Evolutionary conservation across 331 rosid genomes (phyloP).

Genomic region (Rhamnella rubrinervis): DNA sequence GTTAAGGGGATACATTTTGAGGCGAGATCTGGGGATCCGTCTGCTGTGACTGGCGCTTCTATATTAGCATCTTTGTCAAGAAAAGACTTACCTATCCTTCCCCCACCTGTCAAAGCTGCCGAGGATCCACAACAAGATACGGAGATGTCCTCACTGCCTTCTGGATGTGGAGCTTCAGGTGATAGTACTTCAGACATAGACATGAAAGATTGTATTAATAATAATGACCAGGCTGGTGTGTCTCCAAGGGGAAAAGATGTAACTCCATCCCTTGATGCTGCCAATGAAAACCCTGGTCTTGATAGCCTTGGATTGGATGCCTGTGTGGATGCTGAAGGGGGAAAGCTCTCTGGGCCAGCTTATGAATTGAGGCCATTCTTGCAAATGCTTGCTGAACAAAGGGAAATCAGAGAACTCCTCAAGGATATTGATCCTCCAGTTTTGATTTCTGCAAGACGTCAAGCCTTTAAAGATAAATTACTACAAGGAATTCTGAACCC

Average conservation of each 20-base stretch:
- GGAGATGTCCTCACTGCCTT: slow-evolving; percentile 48
- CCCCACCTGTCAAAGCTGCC: slow-evolving; percentile 59
- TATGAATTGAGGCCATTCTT: slow-evolving; percentile 56
- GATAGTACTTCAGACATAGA: slow-evolving; percentile 50
- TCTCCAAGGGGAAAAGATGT: slow-evolving; percentile 51
- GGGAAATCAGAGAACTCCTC: slow-evolving; percentile 58
- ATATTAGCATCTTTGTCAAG: slow-evolving; percentile 86
- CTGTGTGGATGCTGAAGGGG: slow-evolving; percentile 42
- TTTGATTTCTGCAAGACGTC: slow-evolving; percentile 56
- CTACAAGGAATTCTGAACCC: slow-evolving; percentile 66
- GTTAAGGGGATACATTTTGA: slow-evolving; percentile 76
- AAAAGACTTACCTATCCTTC: slow-evolving; percentile 57
- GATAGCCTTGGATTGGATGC: slow-evolving; percentile 53
- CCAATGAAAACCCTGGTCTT: slow-evolving; percentile 54
- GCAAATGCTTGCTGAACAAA: slow-evolving; percentile 61
- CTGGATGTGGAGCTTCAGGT: slow-evolving; percentile 44
- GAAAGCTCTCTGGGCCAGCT: slow-evolving; percentile 48
- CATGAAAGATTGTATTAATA: slow-evolving; percentile 51
- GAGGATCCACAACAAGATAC: slow-evolving; percentile 55
- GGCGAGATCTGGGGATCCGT: slow-evolving; percentile 81
- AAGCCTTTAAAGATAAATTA: slow-evolving; percentile 70
- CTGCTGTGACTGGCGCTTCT: slow-evolving; percentile 88
- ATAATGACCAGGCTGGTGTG: slow-evolving; percentile 47
- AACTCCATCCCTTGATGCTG: slow-evolving; percentile 49
- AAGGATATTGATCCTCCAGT: slow-evolving; percentile 59